phyloP scores from a whole-genome alignment of 768 basidiomycete genomes.

The Boletus barrowsii region DNA sequence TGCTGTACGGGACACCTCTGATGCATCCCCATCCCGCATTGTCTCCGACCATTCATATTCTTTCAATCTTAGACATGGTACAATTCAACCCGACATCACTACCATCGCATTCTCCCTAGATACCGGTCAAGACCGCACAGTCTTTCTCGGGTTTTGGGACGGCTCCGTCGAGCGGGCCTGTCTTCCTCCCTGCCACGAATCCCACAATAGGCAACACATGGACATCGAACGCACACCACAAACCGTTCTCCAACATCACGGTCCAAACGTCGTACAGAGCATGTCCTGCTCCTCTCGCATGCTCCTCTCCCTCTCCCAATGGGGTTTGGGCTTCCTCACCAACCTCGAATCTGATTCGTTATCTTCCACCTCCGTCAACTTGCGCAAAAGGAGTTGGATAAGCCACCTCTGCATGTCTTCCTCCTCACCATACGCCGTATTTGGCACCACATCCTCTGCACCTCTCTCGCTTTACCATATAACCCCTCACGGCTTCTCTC shows the following conservation, averaged over 20 bases:
- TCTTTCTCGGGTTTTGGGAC: slow-evolving; percentile 59
- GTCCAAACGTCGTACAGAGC: slow-evolving; percentile 52
- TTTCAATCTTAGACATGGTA: slow-evolving; percentile 33
- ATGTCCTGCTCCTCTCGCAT: slow-evolving; percentile 44
- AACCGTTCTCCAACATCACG: slow-evolving; percentile 32
- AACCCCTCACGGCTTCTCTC: slow-evolving; percentile 42
- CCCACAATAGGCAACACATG: slow-evolving; percentile 12
- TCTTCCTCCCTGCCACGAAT: slow-evolving; percentile 24
- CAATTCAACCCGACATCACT: slow-evolving; percentile 48
- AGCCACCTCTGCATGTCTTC: slow-evolving; percentile 52
- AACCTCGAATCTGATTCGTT: slow-evolving; percentile 23
- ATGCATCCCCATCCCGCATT: slow-evolving; percentile 41
- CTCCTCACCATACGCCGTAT: slow-evolving; percentile 58
- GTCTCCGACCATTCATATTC: slow-evolving; percentile 44
- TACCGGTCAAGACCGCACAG: slow-evolving; percentile 39
- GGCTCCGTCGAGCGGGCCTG: slow-evolving; percentile 52
- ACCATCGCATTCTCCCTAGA: slow-evolving; percentile 49
- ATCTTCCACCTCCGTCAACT: slow-evolving; percentile 34
- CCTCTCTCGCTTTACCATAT: slow-evolving; percentile 62
- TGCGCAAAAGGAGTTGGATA: slow-evolving; percentile 60
- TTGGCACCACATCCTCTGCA: slow-evolving; percentile 56
- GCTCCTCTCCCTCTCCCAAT: slow-evolving; percentile 57
- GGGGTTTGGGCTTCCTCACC: slow-evolving; percentile 46
- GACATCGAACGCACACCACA: slow-evolving; percentile 21
- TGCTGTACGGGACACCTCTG: slow-evolving; percentile 36